Evolutionary conservation across 179 eudicot genomes (phyloP).

Genomic region (Beta macrorhiza): DNA sequence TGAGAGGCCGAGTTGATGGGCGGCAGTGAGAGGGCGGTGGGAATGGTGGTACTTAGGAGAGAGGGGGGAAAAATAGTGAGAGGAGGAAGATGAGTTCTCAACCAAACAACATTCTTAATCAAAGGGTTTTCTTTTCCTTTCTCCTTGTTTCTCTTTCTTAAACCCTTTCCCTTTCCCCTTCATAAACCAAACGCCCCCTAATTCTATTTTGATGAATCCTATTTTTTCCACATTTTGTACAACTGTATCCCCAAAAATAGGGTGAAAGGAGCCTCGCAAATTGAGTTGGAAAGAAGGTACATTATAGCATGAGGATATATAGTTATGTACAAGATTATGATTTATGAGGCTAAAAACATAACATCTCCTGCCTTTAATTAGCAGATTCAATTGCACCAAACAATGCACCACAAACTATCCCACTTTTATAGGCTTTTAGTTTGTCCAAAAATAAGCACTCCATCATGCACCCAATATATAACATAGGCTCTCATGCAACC

Average conservation of each 20-base stretch:
- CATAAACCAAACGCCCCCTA: no score
- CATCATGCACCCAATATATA: neutral
- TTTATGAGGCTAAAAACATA: neutral
- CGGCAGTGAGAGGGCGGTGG: no score
- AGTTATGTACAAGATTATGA: neutral
- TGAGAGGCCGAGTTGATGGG: no score
- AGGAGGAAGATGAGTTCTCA: no score
- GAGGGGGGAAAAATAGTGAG: no score
- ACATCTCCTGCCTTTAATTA: neutral
- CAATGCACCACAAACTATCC: conserved; percentile 15
- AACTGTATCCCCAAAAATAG: neutral
- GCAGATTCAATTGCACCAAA: conserved; percentile 10
- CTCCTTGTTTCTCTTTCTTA: no score
- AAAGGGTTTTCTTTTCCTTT: no score
- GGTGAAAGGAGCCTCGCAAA: neutral
- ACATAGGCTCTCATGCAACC: conserved; percentile 1
- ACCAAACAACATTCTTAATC: no score
- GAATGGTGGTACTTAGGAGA: no score
- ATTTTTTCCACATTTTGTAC: neutral
- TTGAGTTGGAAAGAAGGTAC: neutral
- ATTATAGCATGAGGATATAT: neutral
- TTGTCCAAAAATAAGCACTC: conserved; percentile 12
- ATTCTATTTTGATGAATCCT: neutral
- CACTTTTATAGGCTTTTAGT: conserved; percentile 11
- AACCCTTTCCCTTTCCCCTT: no score